Percentiles rank a stretch among this genome's conserved stretches.
phyloP scores from a whole-genome alignment of 169 alveolate genomes.

The Plasmodium yoelii region DNA sequence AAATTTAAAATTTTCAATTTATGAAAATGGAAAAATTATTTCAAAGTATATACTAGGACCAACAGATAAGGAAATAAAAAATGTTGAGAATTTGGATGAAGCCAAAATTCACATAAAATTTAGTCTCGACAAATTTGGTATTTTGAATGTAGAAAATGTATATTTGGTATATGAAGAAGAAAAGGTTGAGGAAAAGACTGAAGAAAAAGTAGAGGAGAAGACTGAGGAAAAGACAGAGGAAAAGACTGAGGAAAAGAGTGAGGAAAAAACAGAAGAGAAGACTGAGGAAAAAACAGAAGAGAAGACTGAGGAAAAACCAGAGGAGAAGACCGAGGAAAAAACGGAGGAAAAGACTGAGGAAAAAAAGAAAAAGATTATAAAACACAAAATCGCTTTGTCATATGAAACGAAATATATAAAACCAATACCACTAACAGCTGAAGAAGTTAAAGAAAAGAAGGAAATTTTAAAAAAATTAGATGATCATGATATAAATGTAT shows the following conservation, averaged over 20 bases:
- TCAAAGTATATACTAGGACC: constrained; percentile 15
- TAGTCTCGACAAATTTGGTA: constrained; percentile 54
- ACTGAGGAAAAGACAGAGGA: constrained; percentile 10
- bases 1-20: constrained; percentile 50
- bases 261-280: constrained; percentile 9
- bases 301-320: background rate
- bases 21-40: constrained; percentile 61
- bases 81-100: constrained; percentile 24
- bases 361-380: constrained; percentile 1
- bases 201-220: constrained; percentile 15
- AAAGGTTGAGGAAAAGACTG: constrained; percentile 11
- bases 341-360: background rate
- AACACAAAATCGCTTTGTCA: constrained; percentile 39
- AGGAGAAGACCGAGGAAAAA: constrained; percentile 1
- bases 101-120: constrained; percentile 49
- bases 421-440: constrained; percentile 51
- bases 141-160: constrained; percentile 29
- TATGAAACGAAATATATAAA: constrained; percentile 29
- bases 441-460: constrained; percentile 56
- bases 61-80: constrained; percentile 35
- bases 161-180: constrained; percentile 45
- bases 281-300: constrained; percentile 5
- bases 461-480: constrained; percentile 60
- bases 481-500: constrained; percentile 60
- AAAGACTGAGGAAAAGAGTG: constrained; percentile 17